phyloP scores from a whole-genome alignment of 2,329 filamentous ascomycete species.

The Kalaharituber pfeilii region DNA sequence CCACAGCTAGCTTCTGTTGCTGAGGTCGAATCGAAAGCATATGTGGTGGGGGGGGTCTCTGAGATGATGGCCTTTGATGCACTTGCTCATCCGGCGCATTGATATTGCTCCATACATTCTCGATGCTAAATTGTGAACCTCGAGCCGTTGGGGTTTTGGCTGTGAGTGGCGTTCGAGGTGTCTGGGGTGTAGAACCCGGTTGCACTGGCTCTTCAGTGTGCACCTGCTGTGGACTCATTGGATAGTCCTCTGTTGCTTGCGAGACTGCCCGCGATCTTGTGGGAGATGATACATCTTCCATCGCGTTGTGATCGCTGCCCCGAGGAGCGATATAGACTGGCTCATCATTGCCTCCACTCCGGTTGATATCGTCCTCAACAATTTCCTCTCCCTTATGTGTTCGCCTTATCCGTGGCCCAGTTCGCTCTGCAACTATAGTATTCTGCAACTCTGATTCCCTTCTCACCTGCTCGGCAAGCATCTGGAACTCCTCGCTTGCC shows the following conservation, averaged over 20 bases:
- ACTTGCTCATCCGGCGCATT: constrained; percentile 46
- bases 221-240: constrained; percentile 17
- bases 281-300: constrained; percentile 24
- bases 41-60: constrained; percentile 28
- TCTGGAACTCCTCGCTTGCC: constrained; percentile 75
- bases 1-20: constrained; percentile 33
- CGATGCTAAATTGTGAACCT: constrained; percentile 52
- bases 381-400: constrained; percentile 94
- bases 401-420: constrained; percentile 61
- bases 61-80: constrained; percentile 32
- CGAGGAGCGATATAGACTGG: constrained; percentile 17
- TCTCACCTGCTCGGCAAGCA: constrained; percentile 57
- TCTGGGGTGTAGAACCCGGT: not conserved
- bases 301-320: constrained; percentile 13
- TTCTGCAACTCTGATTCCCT: constrained; percentile 67
- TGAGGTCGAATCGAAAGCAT: constrained; percentile 29
- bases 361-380: constrained; percentile 52
- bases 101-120: constrained; percentile 68
- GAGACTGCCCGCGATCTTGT: constrained; percentile 27
- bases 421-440: constrained; percentile 58
- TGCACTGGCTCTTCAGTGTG: constrained; percentile 18
- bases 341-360: constrained; percentile 22
- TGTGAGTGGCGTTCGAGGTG: constrained; percentile 15
- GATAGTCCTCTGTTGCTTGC: constrained; percentile 24
- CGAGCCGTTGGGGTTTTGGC: constrained; percentile 31